Conservation (phyloP, 352 stramenopile genomes). For the Globisporangium yorkense region DNA sequence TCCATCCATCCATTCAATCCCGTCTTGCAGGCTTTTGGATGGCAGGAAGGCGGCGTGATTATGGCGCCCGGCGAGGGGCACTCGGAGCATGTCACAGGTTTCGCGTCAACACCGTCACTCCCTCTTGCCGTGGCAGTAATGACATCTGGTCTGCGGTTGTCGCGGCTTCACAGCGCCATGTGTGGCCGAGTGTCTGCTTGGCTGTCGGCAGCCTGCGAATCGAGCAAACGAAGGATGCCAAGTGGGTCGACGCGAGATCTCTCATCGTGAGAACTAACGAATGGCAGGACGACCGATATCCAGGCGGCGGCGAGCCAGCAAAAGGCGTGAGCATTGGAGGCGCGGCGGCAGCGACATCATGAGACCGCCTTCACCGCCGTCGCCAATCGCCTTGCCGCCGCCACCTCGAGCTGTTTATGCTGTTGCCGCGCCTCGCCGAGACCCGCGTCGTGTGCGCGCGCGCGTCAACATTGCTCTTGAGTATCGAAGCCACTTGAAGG, state of each 20-base stretch:
- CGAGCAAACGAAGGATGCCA: background rate
- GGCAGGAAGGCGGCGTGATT: background rate
- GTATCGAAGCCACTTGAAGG: background rate
- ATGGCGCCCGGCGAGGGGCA: background rate
- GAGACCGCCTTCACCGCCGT: background rate
- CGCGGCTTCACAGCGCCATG: no score
- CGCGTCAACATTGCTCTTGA: background rate
- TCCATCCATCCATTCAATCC: background rate
- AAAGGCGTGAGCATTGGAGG: no score
- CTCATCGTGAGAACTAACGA: no score
- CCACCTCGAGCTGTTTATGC: background rate
- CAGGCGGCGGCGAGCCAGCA: background rate
- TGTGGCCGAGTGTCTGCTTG: no score
- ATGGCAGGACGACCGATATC: background rate
- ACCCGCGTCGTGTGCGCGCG: background rate
- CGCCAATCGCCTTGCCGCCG: no score
- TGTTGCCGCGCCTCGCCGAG: background rate
- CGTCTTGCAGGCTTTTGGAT: background rate
- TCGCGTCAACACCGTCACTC: background rate
- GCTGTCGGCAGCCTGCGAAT: background rate
- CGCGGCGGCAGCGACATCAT: no score
- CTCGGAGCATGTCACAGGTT: background rate
- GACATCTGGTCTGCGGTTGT: background rate
- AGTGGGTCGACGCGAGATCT: no score
- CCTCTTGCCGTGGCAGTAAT: background rate